Evolutionary conservation across 805 yeast genomes (phyloP), one percentile per base, ranked within the genome.

Genomic region (Pichia manshurica): DNA sequence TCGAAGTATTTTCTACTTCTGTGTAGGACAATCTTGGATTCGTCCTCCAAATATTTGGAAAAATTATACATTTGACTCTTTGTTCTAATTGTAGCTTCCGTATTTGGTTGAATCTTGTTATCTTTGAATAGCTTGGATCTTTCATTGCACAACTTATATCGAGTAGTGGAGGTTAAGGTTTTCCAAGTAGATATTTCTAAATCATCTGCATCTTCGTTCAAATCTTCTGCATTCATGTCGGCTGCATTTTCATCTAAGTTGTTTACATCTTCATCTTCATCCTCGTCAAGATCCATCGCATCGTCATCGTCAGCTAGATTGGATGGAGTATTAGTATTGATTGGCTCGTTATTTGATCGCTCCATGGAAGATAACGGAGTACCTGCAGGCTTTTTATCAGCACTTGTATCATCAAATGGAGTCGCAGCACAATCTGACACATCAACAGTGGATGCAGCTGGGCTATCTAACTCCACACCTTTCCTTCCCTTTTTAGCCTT

Each of bases 171-270:
- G 0, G 93, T 88, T 35, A 82, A 65, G n/a, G 78, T 77, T 56
- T 84, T 83, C 97, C 97, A 90, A 1, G 87, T 79, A 45, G 84
- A 84, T 40, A 81, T 66, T 57, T 89, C 96, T 32, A 85, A 73
- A 59, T 87, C 96, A 25, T 60, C 66, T 2, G 48, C 41, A 20
- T 51, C 66, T 25, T 48, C 60, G 28, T 55, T 52, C 7, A 50
- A 47, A 32, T 57, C 60, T 31, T 16, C 60, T n/a, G 39, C 42
- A 43, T 39, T 16, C 32, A 49, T 23, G 32, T 39, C 28, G 19
- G 17, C n/a, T 5, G 10, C 28, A 20, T 57, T 62, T 9, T 57
- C 57, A 34, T 61, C 67, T 6, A 56, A 69, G 31, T 56, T 63
- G 19, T 48, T 23, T 7, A 44, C 42, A 28, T 47, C 37, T 21